Conservation (phyloP, 305 asterid species). For the Fraxinus velutina region DNA sequence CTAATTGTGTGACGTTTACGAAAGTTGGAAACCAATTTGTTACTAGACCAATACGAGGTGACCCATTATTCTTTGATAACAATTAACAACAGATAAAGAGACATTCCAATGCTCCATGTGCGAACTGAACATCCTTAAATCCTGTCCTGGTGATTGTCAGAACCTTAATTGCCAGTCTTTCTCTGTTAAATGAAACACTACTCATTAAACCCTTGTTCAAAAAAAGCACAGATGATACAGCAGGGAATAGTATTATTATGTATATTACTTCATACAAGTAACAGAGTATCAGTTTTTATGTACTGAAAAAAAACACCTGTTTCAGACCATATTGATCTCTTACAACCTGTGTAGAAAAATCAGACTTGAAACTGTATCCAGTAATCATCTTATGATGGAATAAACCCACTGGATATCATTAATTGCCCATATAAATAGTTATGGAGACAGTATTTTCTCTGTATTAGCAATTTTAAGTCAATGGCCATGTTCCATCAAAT, state of each 20-base stretch:
- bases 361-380: conserved; percentile 20
- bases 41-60: neutral
- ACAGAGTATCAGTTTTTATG: conserved; percentile 18
- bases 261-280: conserved; percentile 1
- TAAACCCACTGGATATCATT: conserved; percentile 20
- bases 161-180: conserved; percentile 4
- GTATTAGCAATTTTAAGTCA: conserved; percentile 30
- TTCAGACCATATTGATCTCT: conserved; percentile 23
- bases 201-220: conserved; percentile 27
- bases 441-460: conserved; percentile 14
- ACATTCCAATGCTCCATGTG: conserved; percentile 16
- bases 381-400: neutral
- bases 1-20: neutral
- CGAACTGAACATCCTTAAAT: conserved; percentile 20
- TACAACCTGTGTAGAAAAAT: conserved; percentile 24
- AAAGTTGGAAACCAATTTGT: neutral
- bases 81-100: neutral
- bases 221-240: neutral
- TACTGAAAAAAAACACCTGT: neutral
- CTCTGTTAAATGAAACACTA: conserved; percentile 23
- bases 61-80: conserved; percentile 7
- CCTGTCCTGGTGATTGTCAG: conserved; percentile 13
- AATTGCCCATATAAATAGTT: conserved; percentile 16
- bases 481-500: conserved; percentile 43
- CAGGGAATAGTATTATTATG: neutral